Evolutionary conservation across 1,139 yeast species (phyloP).

Genomic region (Suhomyces wounanorum): DNA sequence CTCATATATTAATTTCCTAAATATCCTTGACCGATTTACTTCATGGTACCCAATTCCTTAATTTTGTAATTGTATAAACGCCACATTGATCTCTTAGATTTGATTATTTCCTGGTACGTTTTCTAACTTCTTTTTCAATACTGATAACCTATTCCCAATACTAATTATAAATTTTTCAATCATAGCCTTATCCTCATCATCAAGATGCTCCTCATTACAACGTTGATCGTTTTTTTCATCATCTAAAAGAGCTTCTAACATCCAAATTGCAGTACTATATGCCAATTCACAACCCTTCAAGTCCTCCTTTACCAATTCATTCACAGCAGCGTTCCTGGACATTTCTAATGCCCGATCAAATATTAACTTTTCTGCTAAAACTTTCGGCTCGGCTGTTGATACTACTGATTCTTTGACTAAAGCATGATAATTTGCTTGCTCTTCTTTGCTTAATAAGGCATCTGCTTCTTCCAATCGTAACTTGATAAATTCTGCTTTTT

Average conservation of each 20-base stretch:
- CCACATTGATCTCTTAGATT: background rate
- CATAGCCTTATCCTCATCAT: constrained; percentile 68
- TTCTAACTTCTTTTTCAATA: constrained; percentile 50
- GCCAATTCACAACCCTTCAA: constrained; percentile 80
- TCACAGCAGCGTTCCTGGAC: constrained; percentile 86
- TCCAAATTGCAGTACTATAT: constrained; percentile 92
- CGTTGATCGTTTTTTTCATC: constrained; percentile 40
- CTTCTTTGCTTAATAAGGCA: constrained; percentile 21
- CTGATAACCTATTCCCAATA: constrained; percentile 67
- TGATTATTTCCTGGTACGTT: background rate
- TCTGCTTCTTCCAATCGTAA: constrained; percentile 56
- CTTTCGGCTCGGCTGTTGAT: constrained; percentile 18
- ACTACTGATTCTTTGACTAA: constrained; percentile 1
- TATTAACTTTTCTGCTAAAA: constrained; percentile 79
- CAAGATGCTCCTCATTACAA: constrained; percentile 42
- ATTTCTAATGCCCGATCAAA: constrained; percentile 93
- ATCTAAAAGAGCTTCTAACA: constrained; percentile 83
- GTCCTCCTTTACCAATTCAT: constrained; percentile 78
- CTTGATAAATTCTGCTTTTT: constrained; percentile 79
- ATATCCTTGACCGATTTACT: constrained; percentile 3
- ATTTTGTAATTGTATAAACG: background rate
- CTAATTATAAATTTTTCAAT: constrained; percentile 77
- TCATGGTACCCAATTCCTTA: background rate
- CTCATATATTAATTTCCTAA: constrained; percentile 10
- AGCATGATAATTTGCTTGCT: constrained; percentile 5